A percentile compares a stretch with the other conserved stretches of the same genome.
These are phyloP conservation scores for Talaromyces albobiverticillius DNA, from an alignment of 2,329 filamentous ascomycete genomes.

Conservation along the genomic window DNA sequence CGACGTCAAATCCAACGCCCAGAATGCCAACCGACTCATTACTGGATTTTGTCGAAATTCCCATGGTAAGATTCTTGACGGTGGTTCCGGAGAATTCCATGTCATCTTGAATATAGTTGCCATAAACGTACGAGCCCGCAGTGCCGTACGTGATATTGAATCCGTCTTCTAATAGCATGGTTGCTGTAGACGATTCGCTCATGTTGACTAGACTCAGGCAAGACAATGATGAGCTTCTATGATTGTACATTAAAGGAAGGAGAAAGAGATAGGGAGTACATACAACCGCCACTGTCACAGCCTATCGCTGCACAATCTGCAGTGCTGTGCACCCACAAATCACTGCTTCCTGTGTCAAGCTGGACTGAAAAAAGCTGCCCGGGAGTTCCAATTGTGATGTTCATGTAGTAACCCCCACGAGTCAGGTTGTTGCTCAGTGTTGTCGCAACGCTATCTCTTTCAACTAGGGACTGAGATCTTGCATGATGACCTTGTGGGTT, in stretches of 20 bases:
- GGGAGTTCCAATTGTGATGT: slow-evolving; percentile 62
- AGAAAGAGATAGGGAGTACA: background rate
- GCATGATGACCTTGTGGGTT: background rate
- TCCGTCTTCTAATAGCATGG: slow-evolving; percentile 15
- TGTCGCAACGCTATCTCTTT: background rate
- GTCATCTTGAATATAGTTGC: slow-evolving; percentile 36
- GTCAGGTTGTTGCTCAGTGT: background rate
- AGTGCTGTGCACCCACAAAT: slow-evolving; percentile 53
- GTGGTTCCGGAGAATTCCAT: slow-evolving; percentile 30
- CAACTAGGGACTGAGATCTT: too few relatives aligned
- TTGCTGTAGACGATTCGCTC: slow-evolving; percentile 20
- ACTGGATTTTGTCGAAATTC: slow-evolving; percentile 24
- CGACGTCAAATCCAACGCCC: slow-evolving; percentile 36
- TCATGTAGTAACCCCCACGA: slow-evolving; percentile 57
- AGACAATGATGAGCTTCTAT: too few relatives aligned
- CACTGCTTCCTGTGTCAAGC: slow-evolving; percentile 66
- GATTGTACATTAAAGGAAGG: too few relatives aligned
- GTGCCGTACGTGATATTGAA: slow-evolving; percentile 36
- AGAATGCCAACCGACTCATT: slow-evolving; percentile 29
- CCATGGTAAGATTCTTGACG: slow-evolving; percentile 37
- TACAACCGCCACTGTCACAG: background rate
- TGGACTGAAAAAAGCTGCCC: slow-evolving; percentile 57
- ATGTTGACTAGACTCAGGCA: slow-evolving; percentile 21
- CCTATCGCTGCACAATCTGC: background rate
- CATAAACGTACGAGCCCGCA: slow-evolving; percentile 32